Evolutionary conservation across 2,329 filamentous ascomycete species (phyloP).

Genomic region (Colletotrichum endophyticum): DNA sequence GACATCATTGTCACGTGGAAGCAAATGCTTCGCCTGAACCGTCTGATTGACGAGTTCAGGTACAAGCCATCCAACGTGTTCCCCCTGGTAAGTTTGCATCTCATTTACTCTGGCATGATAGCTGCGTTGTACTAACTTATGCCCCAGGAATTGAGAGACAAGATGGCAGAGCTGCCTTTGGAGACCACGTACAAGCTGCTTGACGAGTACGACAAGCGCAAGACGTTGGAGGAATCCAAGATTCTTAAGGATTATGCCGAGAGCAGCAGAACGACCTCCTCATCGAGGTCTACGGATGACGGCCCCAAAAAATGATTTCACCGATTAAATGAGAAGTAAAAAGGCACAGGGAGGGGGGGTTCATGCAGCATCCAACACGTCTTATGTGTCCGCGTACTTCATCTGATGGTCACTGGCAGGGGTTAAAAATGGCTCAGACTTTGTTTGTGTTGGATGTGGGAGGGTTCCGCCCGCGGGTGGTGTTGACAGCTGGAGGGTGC

Average conservation of each 20-base stretch:
- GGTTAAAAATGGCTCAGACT: background rate
- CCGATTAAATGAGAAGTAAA: background rate
- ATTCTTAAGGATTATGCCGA: constrained; percentile 17
- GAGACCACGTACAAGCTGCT: constrained; percentile 25
- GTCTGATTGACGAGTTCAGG: constrained; percentile 38
- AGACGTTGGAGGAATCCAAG: constrained; percentile 22
- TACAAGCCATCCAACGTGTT: constrained; percentile 35
- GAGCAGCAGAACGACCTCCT: constrained; percentile 19
- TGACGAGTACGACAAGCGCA: constrained; percentile 22
- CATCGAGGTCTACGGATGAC: constrained; percentile 14
- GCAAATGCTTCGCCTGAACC: constrained; percentile 38
- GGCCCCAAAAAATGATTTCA: background rate
- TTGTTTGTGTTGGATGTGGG: background rate
- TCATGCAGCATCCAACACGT: background rate
- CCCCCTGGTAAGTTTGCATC: constrained; percentile 21
- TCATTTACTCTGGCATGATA: background rate
- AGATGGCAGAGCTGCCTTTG: constrained; percentile 25
- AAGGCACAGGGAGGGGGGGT: background rate
- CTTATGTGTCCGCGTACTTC: background rate
- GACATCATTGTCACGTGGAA: constrained; percentile 40
- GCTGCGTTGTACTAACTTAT: background rate
- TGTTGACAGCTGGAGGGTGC: background rate
- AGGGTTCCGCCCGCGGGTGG: background rate
- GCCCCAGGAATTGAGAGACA: constrained; percentile 18
- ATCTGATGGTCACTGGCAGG: background rate